A percentile compares a stretch with the other conserved stretches of the same genome.
These are phyloP conservation scores for Neonectria neomacrospora DNA, from an alignment of 2,329 filamentous ascomycete genomes.

Conservation along the genomic window DNA sequence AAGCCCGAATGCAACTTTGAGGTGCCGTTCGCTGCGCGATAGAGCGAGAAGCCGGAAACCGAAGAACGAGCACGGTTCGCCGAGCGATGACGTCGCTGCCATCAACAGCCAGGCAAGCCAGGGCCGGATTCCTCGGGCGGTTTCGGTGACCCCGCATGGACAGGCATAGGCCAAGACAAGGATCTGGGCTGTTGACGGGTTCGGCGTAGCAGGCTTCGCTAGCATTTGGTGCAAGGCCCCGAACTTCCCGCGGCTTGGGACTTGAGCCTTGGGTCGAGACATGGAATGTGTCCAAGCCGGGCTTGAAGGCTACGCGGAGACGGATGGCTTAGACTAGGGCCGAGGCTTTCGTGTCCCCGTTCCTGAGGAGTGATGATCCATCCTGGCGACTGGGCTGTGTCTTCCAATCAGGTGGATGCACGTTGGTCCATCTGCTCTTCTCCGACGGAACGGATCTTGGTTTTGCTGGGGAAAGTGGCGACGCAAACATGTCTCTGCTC, in stretches of 20 bases:
- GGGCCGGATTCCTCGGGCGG: slow-evolving; percentile 32
- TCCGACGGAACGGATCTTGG: slow-evolving; percentile 4
- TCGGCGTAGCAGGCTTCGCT: slow-evolving; percentile 32
- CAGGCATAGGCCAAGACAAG: neutral
- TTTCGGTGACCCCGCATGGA: slow-evolving; percentile 37
- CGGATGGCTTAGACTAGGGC: slow-evolving; percentile 1
- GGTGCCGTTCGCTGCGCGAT: slow-evolving; percentile 4
- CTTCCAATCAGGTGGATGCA: neutral
- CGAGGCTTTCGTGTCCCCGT: slow-evolving; percentile 36
- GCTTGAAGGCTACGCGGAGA: neutral
- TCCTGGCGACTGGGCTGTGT: neutral
- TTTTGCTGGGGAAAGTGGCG: slow-evolving; percentile 36
- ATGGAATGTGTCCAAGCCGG: slow-evolving; percentile 9
- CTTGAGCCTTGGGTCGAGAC: neutral
- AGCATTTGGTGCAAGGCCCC: slow-evolving; percentile 14
- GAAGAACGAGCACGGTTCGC: slow-evolving; percentile 30
- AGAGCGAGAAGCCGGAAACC: neutral
- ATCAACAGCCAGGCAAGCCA: slow-evolving; percentile 4
- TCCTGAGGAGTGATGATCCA: slow-evolving; percentile 26
- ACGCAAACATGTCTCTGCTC: slow-evolving; percentile 13
- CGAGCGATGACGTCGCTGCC: slow-evolving; percentile 41
- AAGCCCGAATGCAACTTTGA: neutral
- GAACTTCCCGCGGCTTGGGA: slow-evolving; percentile 5
- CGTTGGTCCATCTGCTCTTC: too few relatives aligned
- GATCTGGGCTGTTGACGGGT: slow-evolving; percentile 25